A percentile compares a stretch with the other conserved stretches of the same genome.
Evolutionary conservation across 2,329 filamentous ascomycete species (phyloP).

Genomic region (Monilinia fructicola): DNA sequence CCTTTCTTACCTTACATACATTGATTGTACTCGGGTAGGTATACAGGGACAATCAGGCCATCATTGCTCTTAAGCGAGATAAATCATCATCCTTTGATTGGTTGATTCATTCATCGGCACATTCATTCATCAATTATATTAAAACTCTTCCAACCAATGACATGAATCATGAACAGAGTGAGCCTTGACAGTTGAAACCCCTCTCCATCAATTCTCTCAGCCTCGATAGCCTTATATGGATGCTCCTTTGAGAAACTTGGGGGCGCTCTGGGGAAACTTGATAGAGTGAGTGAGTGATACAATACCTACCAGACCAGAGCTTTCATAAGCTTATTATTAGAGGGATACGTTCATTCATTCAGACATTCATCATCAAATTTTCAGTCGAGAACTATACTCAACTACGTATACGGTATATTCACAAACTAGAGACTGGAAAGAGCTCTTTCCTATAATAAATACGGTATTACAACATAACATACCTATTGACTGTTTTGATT

Average conservation of each 20-base stretch:
- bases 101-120: too few relatives aligned
- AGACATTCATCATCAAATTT: background rate
- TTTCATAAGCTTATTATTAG: background rate
- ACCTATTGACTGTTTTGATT: background rate
- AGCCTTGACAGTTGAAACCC: too few relatives aligned
- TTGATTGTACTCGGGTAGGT: too few relatives aligned
- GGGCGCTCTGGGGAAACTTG: background rate
- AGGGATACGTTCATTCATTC: too few relatives aligned
- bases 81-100: background rate
- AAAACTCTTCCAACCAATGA: too few relatives aligned
- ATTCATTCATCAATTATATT: too few relatives aligned
- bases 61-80: slow-evolving; percentile 4
- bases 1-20: too few relatives aligned
- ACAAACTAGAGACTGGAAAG: background rate
- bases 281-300: too few relatives aligned
- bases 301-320: background rate
- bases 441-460: background rate
- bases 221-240: background rate
- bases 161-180: too few relatives aligned
- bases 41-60: background rate
- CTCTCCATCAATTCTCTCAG: background rate
- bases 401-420: too few relatives aligned
- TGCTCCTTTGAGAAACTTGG: background rate
- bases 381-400: background rate
- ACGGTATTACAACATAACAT: background rate